Percentiles rank a stretch among this genome's conserved stretches.
phyloP scores from a whole-genome alignment of 164 flowering plant genomes.

The Paratinospora sagittata region DNA sequence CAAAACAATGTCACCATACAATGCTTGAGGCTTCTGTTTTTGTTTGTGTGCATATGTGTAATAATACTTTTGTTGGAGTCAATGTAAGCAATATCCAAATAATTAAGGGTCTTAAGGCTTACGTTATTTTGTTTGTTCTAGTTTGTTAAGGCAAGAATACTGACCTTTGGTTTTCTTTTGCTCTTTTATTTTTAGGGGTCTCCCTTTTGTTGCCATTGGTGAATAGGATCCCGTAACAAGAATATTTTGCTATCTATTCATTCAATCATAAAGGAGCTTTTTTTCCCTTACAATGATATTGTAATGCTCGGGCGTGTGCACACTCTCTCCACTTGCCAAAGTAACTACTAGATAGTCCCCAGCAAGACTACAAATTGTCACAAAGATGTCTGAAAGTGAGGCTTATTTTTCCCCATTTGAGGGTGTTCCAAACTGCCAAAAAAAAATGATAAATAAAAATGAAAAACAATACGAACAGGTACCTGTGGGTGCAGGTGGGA shows the following conservation, averaged over 20 bases:
- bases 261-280: neutral
- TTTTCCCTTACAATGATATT: neutral
- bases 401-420: neutral
- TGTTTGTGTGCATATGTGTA: neutral
- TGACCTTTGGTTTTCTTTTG: neutral
- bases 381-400: neutral
- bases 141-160: neutral
- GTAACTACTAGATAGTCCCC: neutral
- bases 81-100: neutral
- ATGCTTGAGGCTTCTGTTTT: neutral
- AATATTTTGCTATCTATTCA: neutral
- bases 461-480: too few species aligned
- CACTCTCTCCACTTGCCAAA: neutral
- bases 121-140: neutral
- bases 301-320: neutral
- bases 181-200: slow-evolving; percentile 17
- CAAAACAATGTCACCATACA: neutral
- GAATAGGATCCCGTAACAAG: slow-evolving; percentile 11
- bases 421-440: neutral
- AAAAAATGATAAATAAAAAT: too few species aligned
- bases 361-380: neutral
- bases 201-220: slow-evolving; percentile 17
- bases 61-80: neutral
- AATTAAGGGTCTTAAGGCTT: neutral
- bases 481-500: too few species aligned